Conservation (phyloP, 108 stramenopile species). For the Fragilaria radians region DNA sequence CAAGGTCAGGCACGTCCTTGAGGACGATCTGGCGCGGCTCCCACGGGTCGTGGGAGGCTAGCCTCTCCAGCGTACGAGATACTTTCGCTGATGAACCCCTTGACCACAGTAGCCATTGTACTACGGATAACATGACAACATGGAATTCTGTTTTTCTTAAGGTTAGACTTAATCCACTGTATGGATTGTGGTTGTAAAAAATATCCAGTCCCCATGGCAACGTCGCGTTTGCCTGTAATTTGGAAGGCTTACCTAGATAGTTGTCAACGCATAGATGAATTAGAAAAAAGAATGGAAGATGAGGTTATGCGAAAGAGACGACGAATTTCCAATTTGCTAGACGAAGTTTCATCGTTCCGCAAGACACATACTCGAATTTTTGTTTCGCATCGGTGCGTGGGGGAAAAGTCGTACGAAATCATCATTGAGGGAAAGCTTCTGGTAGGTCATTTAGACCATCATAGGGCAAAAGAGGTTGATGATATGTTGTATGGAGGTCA, state of each 20-base stretch:
- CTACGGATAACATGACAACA: no score
- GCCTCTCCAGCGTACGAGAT: no score
- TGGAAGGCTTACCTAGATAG: neutral
- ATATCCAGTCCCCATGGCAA: no score
- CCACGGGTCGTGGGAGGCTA: no score
- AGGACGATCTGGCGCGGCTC: no score
- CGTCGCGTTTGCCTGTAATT: neutral
- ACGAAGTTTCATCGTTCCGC: constrained; percentile 44
- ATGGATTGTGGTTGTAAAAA: no score
- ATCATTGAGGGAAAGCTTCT: constrained; percentile 71
- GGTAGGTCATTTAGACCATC: constrained; percentile 63
- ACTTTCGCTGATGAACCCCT: no score
- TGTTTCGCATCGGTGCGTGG: constrained; percentile 45
- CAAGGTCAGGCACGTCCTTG: no score
- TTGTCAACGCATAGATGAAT: constrained; percentile 36
- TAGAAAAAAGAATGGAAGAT: constrained; percentile 55
- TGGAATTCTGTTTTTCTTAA: no score
- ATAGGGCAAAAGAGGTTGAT: constrained; percentile 46
- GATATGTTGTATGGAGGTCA: constrained; percentile 8
- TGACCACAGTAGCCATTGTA: no score
- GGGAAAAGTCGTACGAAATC: constrained; percentile 40
- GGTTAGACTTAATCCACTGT: no score
- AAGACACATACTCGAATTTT: constrained; percentile 58
- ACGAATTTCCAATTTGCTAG: constrained; percentile 43
- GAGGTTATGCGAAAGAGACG: constrained; percentile 44